Evolutionary conservation across 306 rosid genomes (phyloP).

Genomic region (Mimosa bimucronata): DNA sequence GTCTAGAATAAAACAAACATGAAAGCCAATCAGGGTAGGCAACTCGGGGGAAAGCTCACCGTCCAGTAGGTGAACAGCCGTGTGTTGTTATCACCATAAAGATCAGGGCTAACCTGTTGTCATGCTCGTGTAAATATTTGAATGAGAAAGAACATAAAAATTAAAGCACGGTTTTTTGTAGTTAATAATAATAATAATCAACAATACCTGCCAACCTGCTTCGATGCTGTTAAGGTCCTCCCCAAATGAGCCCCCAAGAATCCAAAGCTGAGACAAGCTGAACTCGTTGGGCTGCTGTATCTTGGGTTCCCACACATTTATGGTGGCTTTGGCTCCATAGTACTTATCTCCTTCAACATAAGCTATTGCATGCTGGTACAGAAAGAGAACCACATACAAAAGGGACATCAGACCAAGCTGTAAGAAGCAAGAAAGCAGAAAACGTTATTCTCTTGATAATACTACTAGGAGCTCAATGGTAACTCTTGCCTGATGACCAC

Average conservation of each 20-base stretch:
- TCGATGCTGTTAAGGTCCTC: constrained; percentile 99
- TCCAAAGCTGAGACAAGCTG: constrained; percentile 97
- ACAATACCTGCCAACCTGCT: constrained; percentile 98
- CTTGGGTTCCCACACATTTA: constrained; percentile 98
- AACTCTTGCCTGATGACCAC: constrained; percentile 91
- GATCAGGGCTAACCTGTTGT: constrained; percentile 91
- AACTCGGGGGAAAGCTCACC: constrained; percentile 48
- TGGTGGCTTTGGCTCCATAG: constrained; percentile 96
- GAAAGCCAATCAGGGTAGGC: neutral
- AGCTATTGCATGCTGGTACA: constrained; percentile 88
- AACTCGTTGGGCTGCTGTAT: constrained; percentile 94
- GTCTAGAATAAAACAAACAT: neutral
- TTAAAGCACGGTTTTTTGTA: neutral
- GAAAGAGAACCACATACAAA: constrained; percentile 23
- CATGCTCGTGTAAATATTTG: constrained; percentile 13
- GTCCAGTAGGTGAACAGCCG: constrained; percentile 99
- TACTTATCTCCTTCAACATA: constrained; percentile 95
- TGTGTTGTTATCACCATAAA: constrained; percentile 94
- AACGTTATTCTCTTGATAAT: neutral
- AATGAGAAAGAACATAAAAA: constrained; percentile 2
- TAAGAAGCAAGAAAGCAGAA: neutral
- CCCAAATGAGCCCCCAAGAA: constrained; percentile 95
- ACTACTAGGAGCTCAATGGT: neutral
- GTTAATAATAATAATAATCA: neutral
- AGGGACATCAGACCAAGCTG: constrained; percentile 8